Percentiles rank a stretch among this genome's conserved stretches.
Conservation (phyloP, 2,329 filamentous ascomycete genomes). For the Alternaria consortialis region DNA sequence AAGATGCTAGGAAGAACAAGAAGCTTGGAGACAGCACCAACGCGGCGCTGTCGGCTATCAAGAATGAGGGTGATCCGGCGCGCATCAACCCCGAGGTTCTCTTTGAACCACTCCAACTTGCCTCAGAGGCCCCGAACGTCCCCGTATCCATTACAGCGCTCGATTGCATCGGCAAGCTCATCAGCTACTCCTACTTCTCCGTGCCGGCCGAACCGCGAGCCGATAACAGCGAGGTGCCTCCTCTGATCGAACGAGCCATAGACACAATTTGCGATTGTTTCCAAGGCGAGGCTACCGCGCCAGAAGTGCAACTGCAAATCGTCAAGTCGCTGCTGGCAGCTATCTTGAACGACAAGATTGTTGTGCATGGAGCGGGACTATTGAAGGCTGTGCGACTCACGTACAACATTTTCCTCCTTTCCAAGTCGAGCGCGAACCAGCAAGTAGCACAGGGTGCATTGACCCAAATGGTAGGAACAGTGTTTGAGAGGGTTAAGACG, state of each 20-base stretch:
- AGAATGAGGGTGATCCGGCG: slow-evolving; percentile 76
- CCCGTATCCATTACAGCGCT: slow-evolving; percentile 88
- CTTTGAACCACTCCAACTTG: slow-evolving; percentile 89
- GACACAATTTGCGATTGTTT: slow-evolving; percentile 99
- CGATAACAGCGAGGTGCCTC: slow-evolving; percentile 59
- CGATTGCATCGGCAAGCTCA: slow-evolving; percentile 98
- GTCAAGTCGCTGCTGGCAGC: slow-evolving; percentile 96
- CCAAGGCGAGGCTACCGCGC: slow-evolving; percentile 90
- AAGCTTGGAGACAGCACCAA: slow-evolving; percentile 83
- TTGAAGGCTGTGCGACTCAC: slow-evolving; percentile 97
- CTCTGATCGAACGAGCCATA: slow-evolving; percentile 95
- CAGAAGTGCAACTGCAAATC: slow-evolving; percentile 95
- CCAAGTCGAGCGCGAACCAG: slow-evolving; percentile 92
- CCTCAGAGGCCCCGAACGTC: slow-evolving; percentile 85
- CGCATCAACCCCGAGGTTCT: slow-evolving; percentile 90
- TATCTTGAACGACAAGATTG: slow-evolving; percentile 97
- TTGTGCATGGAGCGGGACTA: slow-evolving; percentile 94
- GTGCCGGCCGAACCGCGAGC: slow-evolving; percentile 62
- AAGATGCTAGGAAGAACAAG: slow-evolving; percentile 88
- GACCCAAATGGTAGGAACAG: slow-evolving; percentile 98
- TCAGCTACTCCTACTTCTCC: slow-evolving; percentile 98
- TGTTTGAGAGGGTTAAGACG: slow-evolving; percentile 92
- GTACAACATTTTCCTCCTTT: slow-evolving; percentile 98
- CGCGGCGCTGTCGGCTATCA: slow-evolving; percentile 84
- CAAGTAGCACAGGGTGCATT: slow-evolving; percentile 96